Evolutionary conservation across 352 stramenopile genomes (phyloP).

Genomic region (Phytophthora pini): DNA sequence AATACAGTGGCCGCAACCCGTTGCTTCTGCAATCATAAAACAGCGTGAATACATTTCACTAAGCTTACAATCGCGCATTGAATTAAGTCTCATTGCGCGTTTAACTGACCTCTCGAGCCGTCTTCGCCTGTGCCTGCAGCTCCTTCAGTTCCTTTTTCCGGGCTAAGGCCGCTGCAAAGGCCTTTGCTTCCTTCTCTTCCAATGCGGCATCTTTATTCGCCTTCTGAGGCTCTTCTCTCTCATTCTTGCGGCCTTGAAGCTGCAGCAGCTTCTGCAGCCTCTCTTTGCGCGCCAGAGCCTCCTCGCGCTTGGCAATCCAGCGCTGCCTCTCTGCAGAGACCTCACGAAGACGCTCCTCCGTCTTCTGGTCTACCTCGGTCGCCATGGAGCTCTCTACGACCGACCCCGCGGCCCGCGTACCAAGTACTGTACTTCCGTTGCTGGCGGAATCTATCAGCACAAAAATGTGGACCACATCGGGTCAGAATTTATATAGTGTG

Average conservation of each 20-base stretch:
- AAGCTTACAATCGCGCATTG: no score
- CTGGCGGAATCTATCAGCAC: no score
- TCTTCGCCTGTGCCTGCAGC: constrained; percentile 36
- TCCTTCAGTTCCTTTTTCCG: constrained; percentile 51
- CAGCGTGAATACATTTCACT: neutral
- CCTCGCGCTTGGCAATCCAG: constrained; percentile 38
- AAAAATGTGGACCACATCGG: neutral
- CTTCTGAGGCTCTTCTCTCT: constrained; percentile 15
- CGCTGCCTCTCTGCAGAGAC: constrained; percentile 16
- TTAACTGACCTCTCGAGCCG: constrained; percentile 38
- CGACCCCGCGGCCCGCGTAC: constrained; percentile 8
- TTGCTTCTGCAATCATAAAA: constrained; percentile 33
- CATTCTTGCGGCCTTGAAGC: constrained; percentile 20
- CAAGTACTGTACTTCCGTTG: constrained; percentile 10
- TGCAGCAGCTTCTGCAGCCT: constrained; percentile 39
- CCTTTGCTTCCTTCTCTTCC: neutral
- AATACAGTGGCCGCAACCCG: constrained; percentile 32
- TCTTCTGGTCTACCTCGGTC: constrained; percentile 9
- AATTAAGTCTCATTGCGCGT: no score
- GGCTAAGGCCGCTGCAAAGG: neutral
- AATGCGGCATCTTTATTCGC: constrained; percentile 4
- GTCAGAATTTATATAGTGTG: neutral
- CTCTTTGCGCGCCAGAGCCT: constrained; percentile 33
- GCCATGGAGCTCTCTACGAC: constrained; percentile 8
- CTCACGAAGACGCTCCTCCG: constrained; percentile 27